Base-by-base conservation (phyloP, 495 filamentous ascomycete genomes). In the Trichoderma reesei region DNA sequence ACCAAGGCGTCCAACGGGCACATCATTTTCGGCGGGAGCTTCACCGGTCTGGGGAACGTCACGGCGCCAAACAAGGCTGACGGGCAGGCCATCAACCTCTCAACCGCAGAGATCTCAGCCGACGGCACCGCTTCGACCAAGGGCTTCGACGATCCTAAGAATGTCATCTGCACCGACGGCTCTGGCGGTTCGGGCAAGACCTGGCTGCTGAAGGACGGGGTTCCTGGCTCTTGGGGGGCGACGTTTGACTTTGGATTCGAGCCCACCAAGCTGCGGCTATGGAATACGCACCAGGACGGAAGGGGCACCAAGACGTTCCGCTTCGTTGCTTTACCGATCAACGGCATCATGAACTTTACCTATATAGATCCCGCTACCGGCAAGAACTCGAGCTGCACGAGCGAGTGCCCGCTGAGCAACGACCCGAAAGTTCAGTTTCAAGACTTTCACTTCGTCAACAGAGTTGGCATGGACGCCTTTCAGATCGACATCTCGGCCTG, bases 321-420 rank as follows among this genome's bases (percentile, higher is more conserved):
- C 41, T 92, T 90, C 70, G 89, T 89, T 37, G 86, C 89, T 20
- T 74, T 91, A 38, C 91, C 91, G 5, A 85, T 91, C 68, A 86
- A 88, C 69, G 95, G 95, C 39, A 96, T 98, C 71, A 91, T 98
- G 89, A 97, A 98, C 73, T 82, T 98, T 67, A 96, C 92, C 42
- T 97, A 91, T 67, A 88, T 83, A 56, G 90, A 96, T 71, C 85
- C 88, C 0, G 80, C 75, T 1, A 87, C 88, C 0, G 82, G 84
- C 1, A 75, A 84, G 39, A 84, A 87, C 48, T 76, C 76, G 37
- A 82, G 78, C 59, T 98, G 94, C 74, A 90, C 92, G 41, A 84
- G 82, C 60, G 77, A 81, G 66, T 99, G 94, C 67, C 88, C 91
- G 8, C 82, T 99, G 63, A 89, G 90, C 61, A 77, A 83, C 66